Evolutionary conservation across 208 protist genomes (phyloP).

Genomic region (Naegleria fowleri): DNA sequence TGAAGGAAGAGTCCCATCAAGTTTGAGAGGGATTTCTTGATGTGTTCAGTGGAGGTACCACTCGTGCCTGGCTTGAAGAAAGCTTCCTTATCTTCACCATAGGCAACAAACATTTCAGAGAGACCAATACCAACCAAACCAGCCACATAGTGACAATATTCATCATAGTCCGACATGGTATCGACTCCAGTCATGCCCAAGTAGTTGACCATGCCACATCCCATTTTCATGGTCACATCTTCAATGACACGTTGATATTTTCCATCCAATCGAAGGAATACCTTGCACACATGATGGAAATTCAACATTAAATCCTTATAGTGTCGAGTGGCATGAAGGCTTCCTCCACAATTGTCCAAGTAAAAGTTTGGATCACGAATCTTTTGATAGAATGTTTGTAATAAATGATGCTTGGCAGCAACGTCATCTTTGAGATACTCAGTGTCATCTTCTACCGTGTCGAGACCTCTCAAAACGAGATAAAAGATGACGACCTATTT

Average conservation of each 20-base stretch:
- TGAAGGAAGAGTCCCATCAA: slow-evolving; percentile 94
- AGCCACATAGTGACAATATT: slow-evolving; percentile 95
- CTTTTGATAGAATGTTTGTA: slow-evolving; percentile 67
- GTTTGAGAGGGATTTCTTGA: slow-evolving; percentile 67
- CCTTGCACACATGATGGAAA: slow-evolving; percentile 58
- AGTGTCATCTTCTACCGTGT: slow-evolving; percentile 90
- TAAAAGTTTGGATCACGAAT: slow-evolving; percentile 48
- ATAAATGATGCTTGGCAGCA: slow-evolving; percentile 58
- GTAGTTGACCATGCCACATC: slow-evolving; percentile 84
- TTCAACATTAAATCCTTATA: slow-evolving; percentile 35
- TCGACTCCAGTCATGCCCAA: slow-evolving; percentile 61
- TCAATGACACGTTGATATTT: slow-evolving; percentile 75
- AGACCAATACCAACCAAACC: slow-evolving; percentile 91
- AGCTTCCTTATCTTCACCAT: slow-evolving; percentile 65
- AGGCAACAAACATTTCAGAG: slow-evolving; percentile 71
- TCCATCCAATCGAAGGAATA: slow-evolving; percentile 58
- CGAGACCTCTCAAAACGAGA: slow-evolving; percentile 84
- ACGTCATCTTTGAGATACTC: slow-evolving; percentile 47
- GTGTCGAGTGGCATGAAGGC: slow-evolving; percentile 35
- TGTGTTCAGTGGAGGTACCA: slow-evolving; percentile 9
- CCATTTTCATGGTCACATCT: slow-evolving; percentile 83
- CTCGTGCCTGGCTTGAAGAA: slow-evolving; percentile 28
- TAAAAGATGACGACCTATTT: slow-evolving; percentile 90
- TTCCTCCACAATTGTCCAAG: slow-evolving; percentile 34
- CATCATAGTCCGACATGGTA: slow-evolving; percentile 74